phyloP scores from a whole-genome alignment of 257 asterid species.

The Anisodus acutangulus region DNA sequence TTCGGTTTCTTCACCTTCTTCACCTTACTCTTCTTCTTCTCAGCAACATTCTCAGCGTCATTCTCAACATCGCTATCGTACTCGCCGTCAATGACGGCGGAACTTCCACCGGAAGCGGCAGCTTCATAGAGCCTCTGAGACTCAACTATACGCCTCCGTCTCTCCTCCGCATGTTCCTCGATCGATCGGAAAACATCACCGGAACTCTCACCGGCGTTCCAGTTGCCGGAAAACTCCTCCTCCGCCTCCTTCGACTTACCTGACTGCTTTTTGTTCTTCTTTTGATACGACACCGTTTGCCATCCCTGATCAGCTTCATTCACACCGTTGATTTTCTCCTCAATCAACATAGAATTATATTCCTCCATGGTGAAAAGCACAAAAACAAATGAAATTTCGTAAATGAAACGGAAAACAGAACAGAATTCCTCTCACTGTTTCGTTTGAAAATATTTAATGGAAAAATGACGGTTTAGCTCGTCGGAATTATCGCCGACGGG shows the following conservation, averaged over 20 bases:
- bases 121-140: conserved; percentile 31
- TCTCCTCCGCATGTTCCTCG: conserved; percentile 43
- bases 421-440: background rate
- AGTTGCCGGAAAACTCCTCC: background rate
- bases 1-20: conserved; percentile 52
- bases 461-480: background rate
- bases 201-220: background rate
- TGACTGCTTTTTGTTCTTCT: conserved; percentile 33
- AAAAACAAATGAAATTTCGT: too few species aligned
- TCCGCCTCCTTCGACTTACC: background rate
- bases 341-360: background rate
- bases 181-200: conserved; percentile 39
- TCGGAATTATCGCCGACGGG: background rate
- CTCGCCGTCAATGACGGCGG: background rate
- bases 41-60: conserved; percentile 28
- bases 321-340: too few species aligned
- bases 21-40: conserved; percentile 33
- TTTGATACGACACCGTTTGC: conserved; percentile 42
- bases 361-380: background rate
- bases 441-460: too few species aligned
- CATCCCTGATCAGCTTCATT: conserved; percentile 40
- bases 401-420: background rate
- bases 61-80: conserved; percentile 21
- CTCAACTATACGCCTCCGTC: conserved; percentile 37
- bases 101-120: background rate